These are phyloP conservation scores for Ilex paraguariensis DNA, from an alignment of 305 asterid genomes.

Conservation along the genomic window DNA sequence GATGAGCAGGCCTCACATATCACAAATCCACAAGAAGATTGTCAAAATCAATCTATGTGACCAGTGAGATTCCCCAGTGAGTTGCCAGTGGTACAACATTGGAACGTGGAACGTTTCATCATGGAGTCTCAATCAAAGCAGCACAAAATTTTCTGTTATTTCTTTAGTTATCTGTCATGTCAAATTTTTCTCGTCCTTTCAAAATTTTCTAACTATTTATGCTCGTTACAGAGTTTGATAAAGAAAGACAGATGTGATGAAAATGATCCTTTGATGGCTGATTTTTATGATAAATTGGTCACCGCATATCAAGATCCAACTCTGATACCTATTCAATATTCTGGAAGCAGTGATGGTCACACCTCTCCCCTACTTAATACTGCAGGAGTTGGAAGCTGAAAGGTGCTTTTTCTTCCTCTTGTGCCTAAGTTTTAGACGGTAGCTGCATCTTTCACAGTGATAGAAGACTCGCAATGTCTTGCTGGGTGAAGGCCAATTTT, in stretches of 20 bases:
- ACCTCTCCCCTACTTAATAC: conserved; percentile 55
- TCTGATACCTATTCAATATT: conserved; percentile 32
- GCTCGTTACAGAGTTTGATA: conserved; percentile 66
- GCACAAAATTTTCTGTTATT: neutral
- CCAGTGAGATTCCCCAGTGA: too few species aligned
- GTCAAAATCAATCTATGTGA: too few species aligned
- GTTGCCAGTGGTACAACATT: too few species aligned
- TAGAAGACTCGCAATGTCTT: too few species aligned
- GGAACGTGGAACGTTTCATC: too few species aligned
- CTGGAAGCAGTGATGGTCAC: conserved; percentile 38
- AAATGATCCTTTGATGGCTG: conserved; percentile 42
- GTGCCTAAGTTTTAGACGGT: too few species aligned
- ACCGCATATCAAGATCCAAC: conserved; percentile 79
- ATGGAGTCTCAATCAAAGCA: neutral
- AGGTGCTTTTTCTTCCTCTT: neutral
- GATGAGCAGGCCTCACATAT: too few species aligned
- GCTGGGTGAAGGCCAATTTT: too few species aligned
- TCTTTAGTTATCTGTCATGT: neutral
- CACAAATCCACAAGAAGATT: too few species aligned
- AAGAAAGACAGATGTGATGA: conserved; percentile 68
- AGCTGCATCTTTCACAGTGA: too few species aligned
- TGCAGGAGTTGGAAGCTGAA: conserved; percentile 8
- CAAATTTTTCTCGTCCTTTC: neutral
- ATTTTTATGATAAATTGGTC: conserved; percentile 54
- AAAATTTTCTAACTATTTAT: conserved; percentile 1